These are phyloP conservation scores for Nymphaea thermarum DNA, from an alignment of 164 flowering plant species.

Conservation along the genomic window DNA sequence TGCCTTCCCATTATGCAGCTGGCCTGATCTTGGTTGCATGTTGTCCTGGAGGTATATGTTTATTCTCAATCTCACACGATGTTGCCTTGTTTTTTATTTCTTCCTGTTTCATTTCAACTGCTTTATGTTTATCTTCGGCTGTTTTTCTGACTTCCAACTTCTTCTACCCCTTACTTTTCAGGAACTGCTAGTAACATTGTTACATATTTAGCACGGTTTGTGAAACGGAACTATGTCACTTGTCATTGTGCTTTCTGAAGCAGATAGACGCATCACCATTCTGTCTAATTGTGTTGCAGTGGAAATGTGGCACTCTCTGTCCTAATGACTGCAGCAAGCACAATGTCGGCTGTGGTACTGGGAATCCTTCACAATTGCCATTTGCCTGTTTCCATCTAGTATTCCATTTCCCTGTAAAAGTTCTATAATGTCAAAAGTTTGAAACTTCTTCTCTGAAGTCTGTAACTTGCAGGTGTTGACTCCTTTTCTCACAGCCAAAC, in stretches of 20 bases:
- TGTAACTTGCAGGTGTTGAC: slow-evolving; percentile 63
- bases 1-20: slow-evolving; percentile 87
- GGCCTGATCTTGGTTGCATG: slow-evolving; percentile 87
- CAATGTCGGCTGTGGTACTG: slow-evolving; percentile 21
- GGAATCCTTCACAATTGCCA: background rate
- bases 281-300: slow-evolving; percentile 30
- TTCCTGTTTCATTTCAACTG: too few relatives aligned
- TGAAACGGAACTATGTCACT: background rate
- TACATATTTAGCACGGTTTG: slow-evolving; percentile 82
- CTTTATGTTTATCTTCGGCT: too few relatives aligned
- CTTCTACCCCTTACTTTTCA: slow-evolving; percentile 16
- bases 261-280: background rate
- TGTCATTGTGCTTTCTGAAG: background rate
- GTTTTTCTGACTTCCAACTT: background rate
- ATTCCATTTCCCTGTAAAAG: background rate
- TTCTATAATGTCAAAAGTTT: background rate
- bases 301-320: slow-evolving; percentile 98
- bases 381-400: background rate
- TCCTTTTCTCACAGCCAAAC: slow-evolving; percentile 77
- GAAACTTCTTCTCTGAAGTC: background rate
- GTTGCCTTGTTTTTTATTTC: too few relatives aligned
- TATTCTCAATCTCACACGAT: background rate
- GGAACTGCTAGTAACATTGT: slow-evolving; percentile 95
- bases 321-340: slow-evolving; percentile 91
- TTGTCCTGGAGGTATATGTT: slow-evolving; percentile 76